phyloP scores from a whole-genome alignment of 371 early-diverging fungal genomes.

The Sporodiniella umbellata region DNA sequence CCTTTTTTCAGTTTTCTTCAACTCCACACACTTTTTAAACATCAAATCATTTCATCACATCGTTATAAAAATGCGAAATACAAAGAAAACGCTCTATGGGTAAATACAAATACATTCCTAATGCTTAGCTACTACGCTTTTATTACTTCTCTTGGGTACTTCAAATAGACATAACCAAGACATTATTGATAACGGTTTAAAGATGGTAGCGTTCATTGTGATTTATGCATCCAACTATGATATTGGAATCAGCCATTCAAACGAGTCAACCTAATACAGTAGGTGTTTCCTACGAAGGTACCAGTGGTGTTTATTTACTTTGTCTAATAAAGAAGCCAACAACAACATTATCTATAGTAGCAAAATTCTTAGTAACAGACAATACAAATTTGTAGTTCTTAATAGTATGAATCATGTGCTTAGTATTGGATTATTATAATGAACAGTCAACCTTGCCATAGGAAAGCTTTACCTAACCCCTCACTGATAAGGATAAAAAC shows the following conservation, averaged over 20 bases:
- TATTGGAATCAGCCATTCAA: neutral
- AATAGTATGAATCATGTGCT: neutral
- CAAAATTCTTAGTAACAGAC: neutral
- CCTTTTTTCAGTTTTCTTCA: neutral
- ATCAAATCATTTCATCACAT: neutral
- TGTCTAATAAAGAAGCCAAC: conserved; percentile 2
- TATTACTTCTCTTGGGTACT: conserved; percentile 1
- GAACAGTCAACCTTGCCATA: neutral
- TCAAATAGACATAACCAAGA: neutral
- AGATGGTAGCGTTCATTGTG: conserved; percentile 1
- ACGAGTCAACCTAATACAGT: conserved; percentile 1
- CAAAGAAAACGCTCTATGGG: neutral
- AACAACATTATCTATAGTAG: neutral
- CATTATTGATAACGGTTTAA: conserved; percentile 1
- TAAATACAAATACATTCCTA: neutral
- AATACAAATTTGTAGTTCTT: conserved; percentile 1
- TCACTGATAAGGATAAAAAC: no score
- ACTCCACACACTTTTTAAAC: neutral
- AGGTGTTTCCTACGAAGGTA: neutral
- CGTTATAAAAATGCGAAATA: neutral
- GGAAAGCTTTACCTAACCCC: neutral
- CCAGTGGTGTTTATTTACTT: conserved; percentile 1
- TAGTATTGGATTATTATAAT: neutral
- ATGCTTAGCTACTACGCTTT: conserved; percentile 2
- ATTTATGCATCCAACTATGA: conserved; percentile 1